phyloP scores from a whole-genome alignment of 2,329 filamentous ascomycete genomes.

The Beauveria caledonica region DNA sequence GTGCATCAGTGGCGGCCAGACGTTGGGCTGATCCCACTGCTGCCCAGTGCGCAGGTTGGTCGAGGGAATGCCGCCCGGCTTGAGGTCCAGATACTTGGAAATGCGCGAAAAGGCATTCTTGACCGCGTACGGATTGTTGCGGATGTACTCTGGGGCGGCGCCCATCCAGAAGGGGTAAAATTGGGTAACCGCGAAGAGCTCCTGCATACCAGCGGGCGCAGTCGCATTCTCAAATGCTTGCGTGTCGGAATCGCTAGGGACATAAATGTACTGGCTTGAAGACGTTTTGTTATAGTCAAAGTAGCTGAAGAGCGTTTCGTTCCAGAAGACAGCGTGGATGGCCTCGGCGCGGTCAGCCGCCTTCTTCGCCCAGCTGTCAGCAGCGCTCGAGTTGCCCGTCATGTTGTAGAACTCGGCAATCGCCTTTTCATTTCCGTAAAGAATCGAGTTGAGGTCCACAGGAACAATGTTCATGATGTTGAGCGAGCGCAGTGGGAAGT shows the following conservation, averaged over 20 bases:
- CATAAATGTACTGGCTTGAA: conserved; percentile 44
- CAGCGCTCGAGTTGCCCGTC: conserved; percentile 41
- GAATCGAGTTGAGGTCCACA: conserved; percentile 60
- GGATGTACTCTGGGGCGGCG: conserved; percentile 49
- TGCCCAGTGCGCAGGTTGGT: conserved; percentile 54
- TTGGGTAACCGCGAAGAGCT: conserved; percentile 50
- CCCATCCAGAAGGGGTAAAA: conserved; percentile 65
- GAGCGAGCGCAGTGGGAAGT: conserved; percentile 57
- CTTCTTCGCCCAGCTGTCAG: conserved; percentile 38
- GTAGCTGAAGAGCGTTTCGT: conserved; percentile 52
- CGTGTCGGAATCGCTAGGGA: conserved; percentile 38
- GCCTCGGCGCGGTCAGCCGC: conserved; percentile 49
- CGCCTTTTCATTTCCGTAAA: conserved; percentile 56
- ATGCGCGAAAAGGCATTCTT: conserved; percentile 46
- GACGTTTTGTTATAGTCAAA: conserved; percentile 63
- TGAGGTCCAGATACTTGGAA: conserved; percentile 39
- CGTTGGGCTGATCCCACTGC: conserved; percentile 64
- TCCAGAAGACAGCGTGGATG: conserved; percentile 59
- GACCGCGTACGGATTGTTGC: conserved; percentile 50
- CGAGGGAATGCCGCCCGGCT: conserved; percentile 50
- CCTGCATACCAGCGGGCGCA: conserved; percentile 47
- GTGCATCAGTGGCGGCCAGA: conserved; percentile 62
- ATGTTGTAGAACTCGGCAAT: conserved; percentile 47
- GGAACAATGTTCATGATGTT: conserved; percentile 51
- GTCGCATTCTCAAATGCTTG: conserved; percentile 21